Evolutionary conservation across 2,329 filamentous ascomycete species (phyloP).

Genomic region (Colletotrichum theobromicola): DNA sequence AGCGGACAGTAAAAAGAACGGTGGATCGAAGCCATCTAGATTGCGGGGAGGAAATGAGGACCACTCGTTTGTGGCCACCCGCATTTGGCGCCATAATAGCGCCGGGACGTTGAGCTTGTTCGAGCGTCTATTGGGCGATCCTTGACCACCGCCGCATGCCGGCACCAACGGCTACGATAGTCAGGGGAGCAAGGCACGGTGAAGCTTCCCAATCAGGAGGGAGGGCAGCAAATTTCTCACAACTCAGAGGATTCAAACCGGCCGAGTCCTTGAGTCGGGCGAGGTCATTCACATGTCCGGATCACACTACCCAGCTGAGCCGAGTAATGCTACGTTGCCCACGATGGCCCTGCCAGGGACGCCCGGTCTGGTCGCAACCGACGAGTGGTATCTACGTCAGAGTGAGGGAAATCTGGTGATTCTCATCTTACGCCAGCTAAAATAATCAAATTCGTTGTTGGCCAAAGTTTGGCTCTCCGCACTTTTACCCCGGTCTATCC

Average conservation of each 20-base stretch:
- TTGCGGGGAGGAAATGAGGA: not conserved
- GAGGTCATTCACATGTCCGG: not conserved
- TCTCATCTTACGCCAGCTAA: not conserved
- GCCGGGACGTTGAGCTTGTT: constrained; percentile 11
- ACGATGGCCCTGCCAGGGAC: not conserved
- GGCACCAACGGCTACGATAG: constrained; percentile 1
- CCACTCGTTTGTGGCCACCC: not conserved
- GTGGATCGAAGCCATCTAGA: not conserved
- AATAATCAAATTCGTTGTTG: not conserved
- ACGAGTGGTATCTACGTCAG: not conserved
- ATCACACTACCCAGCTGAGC: not conserved
- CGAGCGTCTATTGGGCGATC: constrained; percentile 16
- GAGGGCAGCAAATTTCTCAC: not conserved
- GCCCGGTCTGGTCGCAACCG: not conserved
- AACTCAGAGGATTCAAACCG: not conserved
- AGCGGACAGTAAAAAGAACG: not conserved
- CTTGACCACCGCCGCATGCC: not conserved
- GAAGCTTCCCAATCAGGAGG: not conserved
- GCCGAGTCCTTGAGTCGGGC: not conserved
- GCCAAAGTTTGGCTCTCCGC: not conserved
- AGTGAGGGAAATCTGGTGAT: not conserved
- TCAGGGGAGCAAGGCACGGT: not conserved
- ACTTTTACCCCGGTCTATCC: not conserved
- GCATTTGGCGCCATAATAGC: constrained; percentile 10
- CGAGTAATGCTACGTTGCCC: not conserved